These are phyloP conservation scores for Hymenoscyphus repandus DNA, from an alignment of 2,329 filamentous ascomycete genomes.

Conservation along the genomic window DNA sequence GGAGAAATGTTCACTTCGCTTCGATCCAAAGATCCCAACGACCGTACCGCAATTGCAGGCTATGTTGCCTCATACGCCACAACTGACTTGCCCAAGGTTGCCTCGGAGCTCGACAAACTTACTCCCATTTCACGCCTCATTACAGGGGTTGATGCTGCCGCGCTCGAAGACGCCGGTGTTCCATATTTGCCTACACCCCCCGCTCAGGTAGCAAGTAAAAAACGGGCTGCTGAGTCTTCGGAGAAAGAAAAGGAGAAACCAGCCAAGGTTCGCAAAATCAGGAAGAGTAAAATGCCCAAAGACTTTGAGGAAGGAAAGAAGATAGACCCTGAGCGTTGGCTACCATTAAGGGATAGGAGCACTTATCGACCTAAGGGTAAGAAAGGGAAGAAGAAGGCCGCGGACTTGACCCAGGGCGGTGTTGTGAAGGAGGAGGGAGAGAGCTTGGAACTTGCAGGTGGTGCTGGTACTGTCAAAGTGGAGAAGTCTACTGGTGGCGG, in stretches of 20 bases:
- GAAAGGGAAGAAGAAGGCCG: slow-evolving; percentile 81
- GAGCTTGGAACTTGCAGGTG: slow-evolving; percentile 58
- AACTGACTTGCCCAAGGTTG: slow-evolving; percentile 49
- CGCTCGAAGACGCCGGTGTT: slow-evolving; percentile 63
- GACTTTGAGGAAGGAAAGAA: slow-evolving; percentile 72
- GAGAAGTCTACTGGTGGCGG: slow-evolving; percentile 46
- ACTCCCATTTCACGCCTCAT: slow-evolving; percentile 59
- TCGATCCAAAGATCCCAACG: slow-evolving; percentile 57
- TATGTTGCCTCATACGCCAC: slow-evolving; percentile 78
- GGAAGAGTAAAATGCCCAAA: slow-evolving; percentile 62
- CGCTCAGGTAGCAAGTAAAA: slow-evolving; percentile 38
- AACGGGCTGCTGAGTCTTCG: slow-evolving; percentile 41
- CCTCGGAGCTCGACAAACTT: slow-evolving; percentile 50
- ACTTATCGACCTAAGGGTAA: slow-evolving; percentile 86
- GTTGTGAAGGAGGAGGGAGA: slow-evolving; percentile 64
- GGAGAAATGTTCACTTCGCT: slow-evolving; percentile 75
- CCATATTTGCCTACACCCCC: slow-evolving; percentile 41
- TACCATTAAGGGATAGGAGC: slow-evolving; percentile 83
- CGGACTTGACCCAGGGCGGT: slow-evolving; percentile 80
- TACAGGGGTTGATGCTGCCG: slow-evolving; percentile 52
- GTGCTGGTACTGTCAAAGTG: slow-evolving; percentile 57
- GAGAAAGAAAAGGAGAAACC: slow-evolving; percentile 36
- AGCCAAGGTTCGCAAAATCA: slow-evolving; percentile 52
- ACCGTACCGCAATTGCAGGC: slow-evolving; percentile 70
- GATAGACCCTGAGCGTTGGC: slow-evolving; percentile 86